phyloP scores from a whole-genome alignment of 495 filamentous ascomycete species.

The Clohesyomyces aquaticus region DNA sequence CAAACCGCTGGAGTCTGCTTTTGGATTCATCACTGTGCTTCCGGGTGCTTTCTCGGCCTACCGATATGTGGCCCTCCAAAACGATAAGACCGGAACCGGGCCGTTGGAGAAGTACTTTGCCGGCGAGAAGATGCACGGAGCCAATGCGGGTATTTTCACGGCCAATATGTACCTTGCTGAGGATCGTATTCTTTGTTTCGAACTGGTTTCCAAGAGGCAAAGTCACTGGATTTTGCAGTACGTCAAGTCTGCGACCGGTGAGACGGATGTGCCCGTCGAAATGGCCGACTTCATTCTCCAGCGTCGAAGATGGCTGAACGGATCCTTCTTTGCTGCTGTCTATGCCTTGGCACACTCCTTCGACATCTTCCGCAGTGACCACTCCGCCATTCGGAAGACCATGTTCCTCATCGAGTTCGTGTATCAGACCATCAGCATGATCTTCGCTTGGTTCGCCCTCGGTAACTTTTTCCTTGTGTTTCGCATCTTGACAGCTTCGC shows the following conservation, averaged over 20 bases:
- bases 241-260: slow-evolving; percentile 93
- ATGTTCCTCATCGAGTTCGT: slow-evolving; percentile 90
- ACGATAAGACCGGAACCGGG: slow-evolving; percentile 90
- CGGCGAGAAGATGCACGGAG: slow-evolving; percentile 96
- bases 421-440: slow-evolving; percentile 93
- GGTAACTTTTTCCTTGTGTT: slow-evolving; percentile 99
- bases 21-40: slow-evolving; percentile 96
- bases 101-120: slow-evolving; percentile 97
- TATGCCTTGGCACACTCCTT: slow-evolving; percentile 95
- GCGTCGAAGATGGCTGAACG: slow-evolving; percentile 96
- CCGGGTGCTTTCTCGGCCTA: slow-evolving; percentile 99
- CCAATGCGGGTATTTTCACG: slow-evolving; percentile 94
- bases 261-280: slow-evolving; percentile 95
- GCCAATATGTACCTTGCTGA: slow-evolving; percentile 99
- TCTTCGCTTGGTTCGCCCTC: slow-evolving; percentile 99
- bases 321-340: slow-evolving; percentile 96
- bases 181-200: slow-evolving; percentile 98
- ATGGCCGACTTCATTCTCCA: slow-evolving; percentile 97
- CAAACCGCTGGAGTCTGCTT: slow-evolving; percentile 95
- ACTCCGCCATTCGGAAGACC: slow-evolving; percentile 83
- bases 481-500: slow-evolving; percentile 88
- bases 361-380: slow-evolving; percentile 89
- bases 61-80: slow-evolving; percentile 89
- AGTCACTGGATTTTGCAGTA: slow-evolving; percentile 97
- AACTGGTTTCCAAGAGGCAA: slow-evolving; percentile 95